Evolutionary conservation across 2,329 filamentous ascomycete species (phyloP), one percentile per base, ranked within the genome.

Genomic region (Ambrosiella beaveri): DNA sequence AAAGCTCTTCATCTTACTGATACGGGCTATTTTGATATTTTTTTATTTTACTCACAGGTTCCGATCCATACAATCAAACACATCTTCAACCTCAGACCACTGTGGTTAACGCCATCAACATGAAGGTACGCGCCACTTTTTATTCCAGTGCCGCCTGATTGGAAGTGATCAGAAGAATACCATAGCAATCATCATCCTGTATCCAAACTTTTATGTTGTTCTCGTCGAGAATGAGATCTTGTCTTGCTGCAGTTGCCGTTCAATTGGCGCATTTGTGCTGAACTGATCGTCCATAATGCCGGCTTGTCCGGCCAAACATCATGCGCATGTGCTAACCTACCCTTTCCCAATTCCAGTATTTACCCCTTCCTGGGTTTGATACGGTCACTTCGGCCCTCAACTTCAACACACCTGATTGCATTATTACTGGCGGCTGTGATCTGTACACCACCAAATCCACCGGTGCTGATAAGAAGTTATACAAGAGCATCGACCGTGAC

Each of bases 361-460:
- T 98, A 66, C 89, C 91, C 61, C 80, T 95, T 62, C 84, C 83
- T 70, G 86, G 94, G 64, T 90, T 97, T 68, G 90, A 97, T 70
- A 82, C 86, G 70, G 86, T 97, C 64, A 91, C 89, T 61, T 85
- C 85, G 72, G 87, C 91, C 62, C 82, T 98, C 68, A 97, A 95
- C 69, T 97, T 97, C 75, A 88, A 93, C 66, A 96, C 91, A 0
- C 82, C 86, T 56, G 91, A 97, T 68, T 90, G 88, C 68, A 87
- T 91, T 64, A 86, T 98, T 61, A 85, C 89, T 36, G 93, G 93
- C 65, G 87, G 88, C 63, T 97, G 91, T 75, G 93, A 98, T 70
- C 78, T 97, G 15, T 98, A 96, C 75, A 97, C 91, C 8, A 96
- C 90, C 35, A 98, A 98, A 71, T 90, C 93, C 37, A 89, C 91